A percentile compares a stretch with the other conserved stretches of the same genome.
phyloP scores from a whole-genome alignment of 2,329 filamentous ascomycete genomes.

The Fusarium sambucinum region DNA sequence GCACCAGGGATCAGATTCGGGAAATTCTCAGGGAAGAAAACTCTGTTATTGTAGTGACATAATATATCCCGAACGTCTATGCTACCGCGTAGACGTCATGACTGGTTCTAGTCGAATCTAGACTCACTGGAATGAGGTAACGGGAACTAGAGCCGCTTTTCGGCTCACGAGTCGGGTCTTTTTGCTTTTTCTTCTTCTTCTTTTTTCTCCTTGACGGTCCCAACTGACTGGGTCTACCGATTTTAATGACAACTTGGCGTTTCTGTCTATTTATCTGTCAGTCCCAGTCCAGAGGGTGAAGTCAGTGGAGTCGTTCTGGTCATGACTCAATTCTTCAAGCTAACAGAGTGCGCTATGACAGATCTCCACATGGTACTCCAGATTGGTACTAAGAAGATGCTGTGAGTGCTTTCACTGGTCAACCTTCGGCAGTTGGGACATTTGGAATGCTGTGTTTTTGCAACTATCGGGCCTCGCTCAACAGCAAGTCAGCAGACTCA shows the following conservation, averaged over 20 bases:
- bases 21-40: neutral
- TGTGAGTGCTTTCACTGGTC: neutral
- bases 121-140: neutral
- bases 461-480: neutral
- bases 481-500: neutral
- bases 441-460: neutral
- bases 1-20: neutral
- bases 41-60: neutral
- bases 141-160: neutral
- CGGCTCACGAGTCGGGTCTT: neutral
- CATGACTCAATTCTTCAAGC: neutral
- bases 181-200: neutral
- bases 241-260: neutral
- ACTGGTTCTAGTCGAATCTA: too few species aligned
- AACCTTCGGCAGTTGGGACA: neutral
- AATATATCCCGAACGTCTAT: neutral
- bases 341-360: neutral
- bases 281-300: neutral
- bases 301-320: too few species aligned
- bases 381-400: neutral
- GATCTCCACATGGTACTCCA: neutral
- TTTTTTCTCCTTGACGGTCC: neutral
- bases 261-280: too few species aligned
- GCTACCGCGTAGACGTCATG: fast-evolving
- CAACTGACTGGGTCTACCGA: neutral